Percentiles rank a stretch among this genome's conserved stretches.
Evolutionary conservation across 2,329 filamentous ascomycete species (phyloP).

Genomic region (Botrytis elliptica): DNA sequence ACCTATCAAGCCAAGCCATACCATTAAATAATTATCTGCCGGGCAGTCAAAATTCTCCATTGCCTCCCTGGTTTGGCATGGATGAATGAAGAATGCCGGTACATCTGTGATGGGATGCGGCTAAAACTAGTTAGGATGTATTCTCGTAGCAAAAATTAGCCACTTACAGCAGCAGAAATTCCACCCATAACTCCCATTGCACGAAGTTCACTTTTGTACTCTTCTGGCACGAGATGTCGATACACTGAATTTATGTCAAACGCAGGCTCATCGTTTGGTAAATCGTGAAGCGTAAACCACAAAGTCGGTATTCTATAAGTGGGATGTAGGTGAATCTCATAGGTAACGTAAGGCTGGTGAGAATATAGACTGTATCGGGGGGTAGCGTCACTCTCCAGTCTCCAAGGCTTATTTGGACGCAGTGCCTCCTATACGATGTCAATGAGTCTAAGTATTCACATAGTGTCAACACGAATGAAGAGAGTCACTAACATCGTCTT

Average conservation of each 20-base stretch:
- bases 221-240: slow-evolving; percentile 64
- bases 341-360: slow-evolving; percentile 50
- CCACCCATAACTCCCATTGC: slow-evolving; percentile 65
- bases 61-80: slow-evolving; percentile 81
- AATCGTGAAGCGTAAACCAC: slow-evolving; percentile 67
- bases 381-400: slow-evolving; percentile 4
- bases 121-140: slow-evolving; percentile 27
- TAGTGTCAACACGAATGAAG: background rate
- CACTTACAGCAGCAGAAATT: slow-evolving; percentile 73
- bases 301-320: slow-evolving; percentile 74
- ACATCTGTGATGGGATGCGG: slow-evolving; percentile 73
- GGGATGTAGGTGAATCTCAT: slow-evolving; percentile 73
- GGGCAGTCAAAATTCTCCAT: slow-evolving; percentile 63
- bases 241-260: slow-evolving; percentile 70
- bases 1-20: slow-evolving; percentile 89
- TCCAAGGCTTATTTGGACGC: slow-evolving; percentile 9
- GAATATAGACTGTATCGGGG: slow-evolving; percentile 34
- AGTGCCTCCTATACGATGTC: slow-evolving; percentile 31
- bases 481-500: slow-evolving; percentile 33
- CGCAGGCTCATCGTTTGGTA: slow-evolving; percentile 54
- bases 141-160: background rate
- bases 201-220: slow-evolving; percentile 61
- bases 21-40: slow-evolving; percentile 71
- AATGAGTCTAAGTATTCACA: background rate
- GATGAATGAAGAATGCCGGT: slow-evolving; percentile 88